Evolutionary conservation across 805 yeast species (phyloP).

Genomic region (Tanozyma kutaoensis): DNA sequence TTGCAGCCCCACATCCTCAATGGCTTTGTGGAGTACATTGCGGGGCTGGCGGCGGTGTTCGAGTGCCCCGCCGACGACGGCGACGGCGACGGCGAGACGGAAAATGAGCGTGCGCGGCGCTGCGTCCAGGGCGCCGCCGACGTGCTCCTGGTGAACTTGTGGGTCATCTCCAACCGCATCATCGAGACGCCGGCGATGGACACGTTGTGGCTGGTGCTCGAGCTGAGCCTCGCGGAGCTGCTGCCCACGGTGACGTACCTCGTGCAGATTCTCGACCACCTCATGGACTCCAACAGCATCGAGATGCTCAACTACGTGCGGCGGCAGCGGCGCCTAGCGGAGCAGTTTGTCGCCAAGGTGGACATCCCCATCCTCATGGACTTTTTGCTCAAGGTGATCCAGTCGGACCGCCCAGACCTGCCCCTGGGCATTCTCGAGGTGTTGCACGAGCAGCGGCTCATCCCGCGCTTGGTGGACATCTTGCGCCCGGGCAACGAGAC

Average conservation of each 20-base stretch:
- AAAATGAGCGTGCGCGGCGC: conserved; percentile 11
- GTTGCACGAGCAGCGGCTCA: conserved; percentile 25
- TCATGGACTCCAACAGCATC: conserved; percentile 33
- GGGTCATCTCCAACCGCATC: conserved; percentile 86
- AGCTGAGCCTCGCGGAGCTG: conserved; percentile 8
- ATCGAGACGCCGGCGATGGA: conserved; percentile 63
- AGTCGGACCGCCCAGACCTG: conserved; percentile 33
- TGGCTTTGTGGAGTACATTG: conserved; percentile 55
- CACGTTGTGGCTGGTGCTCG: conserved; percentile 71
- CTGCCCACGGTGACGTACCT: no score
- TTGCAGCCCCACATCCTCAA: conserved; percentile 65
- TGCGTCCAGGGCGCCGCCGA: conserved; percentile 58
- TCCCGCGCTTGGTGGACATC: conserved; percentile 19
- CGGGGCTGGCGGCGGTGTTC: conserved; percentile 34
- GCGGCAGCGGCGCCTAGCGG: conserved; percentile 26
- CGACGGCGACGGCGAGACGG: neutral
- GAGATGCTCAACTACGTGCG: conserved; percentile 32
- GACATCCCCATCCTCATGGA: conserved; percentile 35
- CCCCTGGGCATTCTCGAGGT: conserved; percentile 32
- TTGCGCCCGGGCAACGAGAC: conserved; percentile 7
- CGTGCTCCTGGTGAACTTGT: conserved; percentile 78
- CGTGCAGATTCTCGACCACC: conserved; percentile 20
- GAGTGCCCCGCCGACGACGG: neutral
- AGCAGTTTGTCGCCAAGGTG: conserved; percentile 28
- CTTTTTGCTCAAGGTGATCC: conserved; percentile 26